Evolutionary conservation across 345 rosid genomes (phyloP).

Genomic region (Rhodamnia rubescens): DNA sequence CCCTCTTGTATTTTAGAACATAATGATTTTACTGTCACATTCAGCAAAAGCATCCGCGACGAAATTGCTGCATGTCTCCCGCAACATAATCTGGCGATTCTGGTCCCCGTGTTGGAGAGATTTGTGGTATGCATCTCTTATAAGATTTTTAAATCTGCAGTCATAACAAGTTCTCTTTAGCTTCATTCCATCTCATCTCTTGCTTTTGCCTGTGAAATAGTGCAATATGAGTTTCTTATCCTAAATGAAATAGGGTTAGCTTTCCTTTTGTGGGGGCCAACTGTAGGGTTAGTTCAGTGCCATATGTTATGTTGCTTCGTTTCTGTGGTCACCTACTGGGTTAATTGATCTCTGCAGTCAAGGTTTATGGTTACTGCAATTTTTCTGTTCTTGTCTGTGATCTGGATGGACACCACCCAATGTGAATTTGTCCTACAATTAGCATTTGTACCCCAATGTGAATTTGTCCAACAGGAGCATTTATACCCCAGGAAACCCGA

Average conservation of each 20-base stretch:
- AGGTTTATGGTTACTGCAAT: background rate
- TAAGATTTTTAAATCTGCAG: background rate
- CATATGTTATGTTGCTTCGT: background rate
- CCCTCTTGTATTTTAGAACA: background rate
- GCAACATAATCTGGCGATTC: constrained; percentile 39
- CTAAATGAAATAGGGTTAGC: background rate
- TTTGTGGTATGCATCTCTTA: constrained; percentile 62
- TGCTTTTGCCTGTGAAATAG: background rate
- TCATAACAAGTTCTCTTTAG: background rate
- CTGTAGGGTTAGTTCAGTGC: background rate
- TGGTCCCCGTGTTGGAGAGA: constrained; percentile 95
- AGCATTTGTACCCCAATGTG: background rate
- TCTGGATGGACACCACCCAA: background rate
- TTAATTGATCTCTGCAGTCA: background rate
- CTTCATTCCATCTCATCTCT: background rate
- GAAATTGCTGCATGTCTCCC: constrained; percentile 79
- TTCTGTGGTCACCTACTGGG: background rate
- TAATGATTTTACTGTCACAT: constrained; percentile 5
- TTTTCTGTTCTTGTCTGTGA: background rate
- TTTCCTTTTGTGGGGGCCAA: background rate
- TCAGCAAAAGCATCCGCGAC: constrained; percentile 67
- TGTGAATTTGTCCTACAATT: background rate
- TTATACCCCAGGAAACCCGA: background rate
- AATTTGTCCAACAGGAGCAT: background rate
- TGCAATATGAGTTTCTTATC: background rate